Evolutionary conservation across 495 filamentous ascomycete species (phyloP), one percentile per base, ranked within the genome.

Genomic region (Penicillium verhagenii): DNA sequence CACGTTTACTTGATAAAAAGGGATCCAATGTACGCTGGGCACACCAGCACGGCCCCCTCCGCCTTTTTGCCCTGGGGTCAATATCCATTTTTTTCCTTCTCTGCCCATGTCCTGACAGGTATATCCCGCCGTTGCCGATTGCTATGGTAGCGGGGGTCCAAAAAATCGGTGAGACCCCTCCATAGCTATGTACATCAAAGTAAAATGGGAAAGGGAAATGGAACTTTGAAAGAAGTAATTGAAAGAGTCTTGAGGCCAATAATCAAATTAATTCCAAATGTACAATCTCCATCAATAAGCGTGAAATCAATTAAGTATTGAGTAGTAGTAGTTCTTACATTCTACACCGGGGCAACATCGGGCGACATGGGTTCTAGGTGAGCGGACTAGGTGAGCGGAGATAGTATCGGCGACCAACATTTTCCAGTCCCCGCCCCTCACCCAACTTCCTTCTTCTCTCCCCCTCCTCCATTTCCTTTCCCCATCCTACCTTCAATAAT

Each of bases 351-450:
- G 47, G 53, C 25, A 57, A 53, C 31, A 50, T 57, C 26, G 50
- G 50, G 54, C 48, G 50, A 46, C 43, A 40, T 40, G 39, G 21
- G 21, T 13, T 24, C 18, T 46, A 38, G 31, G n/a, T 39, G 47
- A 46, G 28, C 16, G 49, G 50, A 33, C 39, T 50, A 26, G 24
- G 37, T 26, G 23, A 42, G 50, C 61, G 59, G 64, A 66, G 63
- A 66, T 62, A 61, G 47, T 58, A 60, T 57, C 64, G 67, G 71
- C 68, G 57, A 59, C 64, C 70, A 69, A 68, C 68, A 70, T 74
- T 72, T 75, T 75, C 68, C 64, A 58, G 66, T 59, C 61, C 66
- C 66, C 65, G 61, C 59, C 66, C 61, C 57, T 57, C 54, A 60
- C 51, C 59, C 55, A 49, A 20, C 50, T 60, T 63, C 21, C 52